A percentile compares a stretch with the other conserved stretches of the same genome.
phyloP scores from a whole-genome alignment of 768 basidiomycete genomes.

The Pleurotus citrinopileatus region DNA sequence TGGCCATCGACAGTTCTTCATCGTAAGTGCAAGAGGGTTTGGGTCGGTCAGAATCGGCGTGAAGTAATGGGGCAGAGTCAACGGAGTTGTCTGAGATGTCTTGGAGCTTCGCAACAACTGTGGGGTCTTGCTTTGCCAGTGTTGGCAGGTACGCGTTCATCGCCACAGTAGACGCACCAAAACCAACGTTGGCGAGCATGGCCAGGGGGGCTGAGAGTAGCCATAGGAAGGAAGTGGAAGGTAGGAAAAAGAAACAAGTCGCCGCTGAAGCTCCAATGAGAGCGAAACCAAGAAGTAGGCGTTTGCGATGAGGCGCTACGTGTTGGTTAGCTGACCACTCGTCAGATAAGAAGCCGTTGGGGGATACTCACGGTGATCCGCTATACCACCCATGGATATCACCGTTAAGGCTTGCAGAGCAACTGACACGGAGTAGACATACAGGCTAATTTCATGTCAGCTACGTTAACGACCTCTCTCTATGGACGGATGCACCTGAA shows the following conservation, averaged over 20 bases:
- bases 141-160: conserved; percentile 86
- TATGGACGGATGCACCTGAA: conserved; percentile 65
- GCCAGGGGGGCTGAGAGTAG: conserved; percentile 65
- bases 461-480: neutral
- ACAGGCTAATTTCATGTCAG: conserved; percentile 50
- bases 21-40: conserved; percentile 36
- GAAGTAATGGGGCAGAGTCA: conserved; percentile 35
- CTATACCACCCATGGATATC: conserved; percentile 90
- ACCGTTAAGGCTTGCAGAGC: conserved; percentile 91
- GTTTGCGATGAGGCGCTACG: conserved; percentile 67
- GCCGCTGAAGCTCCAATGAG: conserved; percentile 67
- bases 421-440: conserved; percentile 85
- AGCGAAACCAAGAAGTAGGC: conserved; percentile 74
- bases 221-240: conserved; percentile 73
- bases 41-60: conserved; percentile 11
- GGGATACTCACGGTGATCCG: conserved; percentile 71
- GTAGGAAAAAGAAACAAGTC: conserved; percentile 66
- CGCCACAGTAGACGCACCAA: conserved; percentile 84
- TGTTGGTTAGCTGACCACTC: neutral
- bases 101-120: conserved; percentile 37
- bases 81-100: conserved; percentile 19
- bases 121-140: conserved; percentile 64
- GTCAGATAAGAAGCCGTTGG: neutral
- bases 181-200: conserved; percentile 78
- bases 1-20: conserved; percentile 62